Evolutionary conservation across 129 eudicot species (phyloP).

Genomic region (Pittosporum tobira): DNA sequence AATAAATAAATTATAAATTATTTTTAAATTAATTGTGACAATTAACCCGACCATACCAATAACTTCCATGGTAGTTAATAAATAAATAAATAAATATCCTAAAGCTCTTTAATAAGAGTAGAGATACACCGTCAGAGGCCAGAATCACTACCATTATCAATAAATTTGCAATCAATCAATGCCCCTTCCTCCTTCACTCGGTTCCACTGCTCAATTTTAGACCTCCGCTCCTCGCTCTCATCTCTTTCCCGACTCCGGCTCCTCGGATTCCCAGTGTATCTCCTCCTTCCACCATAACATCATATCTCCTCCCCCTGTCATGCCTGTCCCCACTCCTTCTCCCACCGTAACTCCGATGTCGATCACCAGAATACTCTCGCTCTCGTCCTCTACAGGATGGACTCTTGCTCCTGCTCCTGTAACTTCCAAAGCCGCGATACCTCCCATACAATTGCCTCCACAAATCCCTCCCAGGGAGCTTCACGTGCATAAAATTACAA

Average conservation of each 20-base stretch:
- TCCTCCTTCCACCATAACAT: constrained; percentile 49
- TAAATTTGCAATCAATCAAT: not conserved
- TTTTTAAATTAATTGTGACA: no score
- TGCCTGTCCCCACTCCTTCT: constrained; percentile 56
- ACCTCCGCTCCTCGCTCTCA: constrained; percentile 86
- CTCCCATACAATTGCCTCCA: constrained; percentile 78
- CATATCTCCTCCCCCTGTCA: constrained; percentile 51
- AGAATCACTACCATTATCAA: not conserved
- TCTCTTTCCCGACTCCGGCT: constrained; percentile 77
- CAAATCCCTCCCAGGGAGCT: constrained; percentile 81
- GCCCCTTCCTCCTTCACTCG: constrained; percentile 63
- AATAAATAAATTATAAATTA: no score
- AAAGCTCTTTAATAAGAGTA: not conserved
- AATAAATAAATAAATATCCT: not conserved
- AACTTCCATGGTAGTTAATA: not conserved
- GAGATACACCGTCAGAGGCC: not conserved
- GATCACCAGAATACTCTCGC: constrained; percentile 49
- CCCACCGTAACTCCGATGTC: constrained; percentile 54
- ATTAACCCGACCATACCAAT: not conserved
- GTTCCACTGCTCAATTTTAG: constrained; percentile 89
- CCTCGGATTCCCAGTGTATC: constrained; percentile 71
- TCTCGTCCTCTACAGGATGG: constrained; percentile 38
- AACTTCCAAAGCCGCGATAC: constrained; percentile 25
- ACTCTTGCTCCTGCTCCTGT: constrained; percentile 77
- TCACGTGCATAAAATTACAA: constrained; percentile 95